phyloP scores from a whole-genome alignment of 139 green algal genomes.

The Closterium sp. region DNA sequence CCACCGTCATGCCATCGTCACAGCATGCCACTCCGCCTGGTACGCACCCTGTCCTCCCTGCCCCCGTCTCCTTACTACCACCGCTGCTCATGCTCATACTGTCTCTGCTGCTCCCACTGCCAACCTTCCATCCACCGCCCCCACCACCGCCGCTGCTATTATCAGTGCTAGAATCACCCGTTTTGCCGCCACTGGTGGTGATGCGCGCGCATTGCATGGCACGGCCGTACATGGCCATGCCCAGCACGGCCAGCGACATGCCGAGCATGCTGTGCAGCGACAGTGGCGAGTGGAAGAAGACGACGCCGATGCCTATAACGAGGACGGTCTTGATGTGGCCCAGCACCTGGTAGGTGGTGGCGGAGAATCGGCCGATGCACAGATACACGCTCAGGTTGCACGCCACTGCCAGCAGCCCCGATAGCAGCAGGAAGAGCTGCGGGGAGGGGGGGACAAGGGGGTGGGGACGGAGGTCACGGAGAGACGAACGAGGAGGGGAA shows the following conservation, averaged over 20 bases:
- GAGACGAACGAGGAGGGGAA: too few relatives aligned
- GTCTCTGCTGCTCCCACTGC: too few relatives aligned
- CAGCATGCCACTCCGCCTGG: background rate
- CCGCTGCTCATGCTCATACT: background rate
- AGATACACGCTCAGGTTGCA: constrained; percentile 91
- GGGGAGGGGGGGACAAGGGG: background rate
- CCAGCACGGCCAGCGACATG: constrained; percentile 11
- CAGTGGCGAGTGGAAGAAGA: constrained; percentile 12
- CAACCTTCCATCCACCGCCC: too few relatives aligned
- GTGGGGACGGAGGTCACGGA: background rate
- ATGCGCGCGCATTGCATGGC: background rate
- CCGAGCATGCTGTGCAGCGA: constrained; percentile 21
- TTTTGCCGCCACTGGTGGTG: background rate
- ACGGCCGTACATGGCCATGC: constrained; percentile 18
- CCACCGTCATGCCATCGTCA: background rate
- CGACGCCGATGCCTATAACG: constrained; percentile 33
- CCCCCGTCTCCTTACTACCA: background rate
- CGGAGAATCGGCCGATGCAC: constrained; percentile 86
- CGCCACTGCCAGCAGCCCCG: constrained; percentile 67
- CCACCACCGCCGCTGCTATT: background rate
- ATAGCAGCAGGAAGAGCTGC: constrained; percentile 59
- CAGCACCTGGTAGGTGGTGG: constrained; percentile 85
- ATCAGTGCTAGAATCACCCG: background rate
- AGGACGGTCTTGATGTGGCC: constrained; percentile 47
- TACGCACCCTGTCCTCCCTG: background rate